Evolutionary conservation across 805 yeast genomes (phyloP).

Genomic region (Sugiyamaella marilandica): DNA sequence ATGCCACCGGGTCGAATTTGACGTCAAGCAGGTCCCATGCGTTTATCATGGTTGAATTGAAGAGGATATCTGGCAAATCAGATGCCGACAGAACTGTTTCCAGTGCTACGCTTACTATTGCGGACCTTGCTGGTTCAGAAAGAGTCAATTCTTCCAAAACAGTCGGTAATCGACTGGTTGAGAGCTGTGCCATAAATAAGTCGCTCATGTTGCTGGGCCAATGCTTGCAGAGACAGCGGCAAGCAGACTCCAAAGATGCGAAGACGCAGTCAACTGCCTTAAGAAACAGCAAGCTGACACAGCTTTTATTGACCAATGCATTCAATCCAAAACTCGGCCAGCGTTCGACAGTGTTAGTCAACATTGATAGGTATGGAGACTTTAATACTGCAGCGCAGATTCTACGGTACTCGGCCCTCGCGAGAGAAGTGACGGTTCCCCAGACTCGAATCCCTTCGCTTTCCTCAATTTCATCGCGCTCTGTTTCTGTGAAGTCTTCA

Average conservation of each 20-base stretch:
- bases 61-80: slow-evolving; percentile 20
- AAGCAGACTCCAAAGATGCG: slow-evolving; percentile 26
- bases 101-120: slow-evolving; percentile 41
- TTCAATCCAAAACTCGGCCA: slow-evolving; percentile 30
- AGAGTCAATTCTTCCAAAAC: slow-evolving; percentile 45
- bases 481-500: neutral
- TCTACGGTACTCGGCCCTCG: slow-evolving; percentile 30
- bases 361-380: slow-evolving; percentile 40
- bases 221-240: slow-evolving; percentile 40
- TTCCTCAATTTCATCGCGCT: slow-evolving; percentile 9
- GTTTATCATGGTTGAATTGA: slow-evolving; percentile 43
- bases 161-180: slow-evolving; percentile 41
- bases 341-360: slow-evolving; percentile 35
- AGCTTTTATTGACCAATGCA: slow-evolving; percentile 45
- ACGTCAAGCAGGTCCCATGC: slow-evolving; percentile 50
- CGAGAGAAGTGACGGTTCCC: slow-evolving; percentile 24
- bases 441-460: slow-evolving; percentile 15
- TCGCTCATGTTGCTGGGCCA: slow-evolving; percentile 49
- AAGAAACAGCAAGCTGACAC: slow-evolving; percentile 46
- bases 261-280: slow-evolving; percentile 39
- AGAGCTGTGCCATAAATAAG: slow-evolving; percentile 46
- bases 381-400: slow-evolving; percentile 32
- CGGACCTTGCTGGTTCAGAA: slow-evolving; percentile 53
- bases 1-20: slow-evolving; percentile 41
- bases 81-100: slow-evolving; percentile 17